Conservation (phyloP, 805 yeast genomes). For the Saccharomycopsis javanensis region DNA sequence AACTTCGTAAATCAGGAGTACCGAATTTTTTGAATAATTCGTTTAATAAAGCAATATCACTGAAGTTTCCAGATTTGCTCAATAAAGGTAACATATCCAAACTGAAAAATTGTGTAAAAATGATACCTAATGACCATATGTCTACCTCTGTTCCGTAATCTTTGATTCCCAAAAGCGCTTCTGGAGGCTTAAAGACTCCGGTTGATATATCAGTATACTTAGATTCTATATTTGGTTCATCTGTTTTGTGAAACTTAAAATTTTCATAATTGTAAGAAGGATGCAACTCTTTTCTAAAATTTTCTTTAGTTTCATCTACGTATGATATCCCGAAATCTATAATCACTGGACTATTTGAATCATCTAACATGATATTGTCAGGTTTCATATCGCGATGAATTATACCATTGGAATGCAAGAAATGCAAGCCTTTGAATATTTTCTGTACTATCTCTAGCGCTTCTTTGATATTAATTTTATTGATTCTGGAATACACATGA, state of each 20-base stretch:
- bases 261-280: not conserved
- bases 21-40: constrained; percentile 52
- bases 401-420: constrained; percentile 50
- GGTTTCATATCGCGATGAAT: constrained; percentile 75
- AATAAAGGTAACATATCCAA: constrained; percentile 31
- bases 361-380: constrained; percentile 45
- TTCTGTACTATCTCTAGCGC: constrained; percentile 28
- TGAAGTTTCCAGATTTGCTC: constrained; percentile 30
- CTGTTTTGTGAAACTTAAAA: not conserved
- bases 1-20: constrained; percentile 39
- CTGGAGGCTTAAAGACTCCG: constrained; percentile 65
- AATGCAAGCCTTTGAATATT: constrained; percentile 36
- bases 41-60: constrained; percentile 52
- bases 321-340: constrained; percentile 67
- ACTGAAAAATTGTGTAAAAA: constrained; percentile 45
- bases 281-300: not conserved
- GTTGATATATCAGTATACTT: constrained; percentile 36
- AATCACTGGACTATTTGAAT: constrained; percentile 26
- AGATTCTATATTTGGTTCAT: constrained; percentile 2
- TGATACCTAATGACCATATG: constrained; percentile 63
- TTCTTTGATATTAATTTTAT: constrained; percentile 3
- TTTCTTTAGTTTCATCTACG: constrained; percentile 19
- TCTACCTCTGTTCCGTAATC: constrained; percentile 51
- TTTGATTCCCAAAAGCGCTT: constrained; percentile 50
- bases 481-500: constrained; percentile 7